These are phyloP conservation scores for Hypoxylon rickii DNA, from an alignment of 495 filamentous ascomycete species.

Conservation along the genomic window DNA sequence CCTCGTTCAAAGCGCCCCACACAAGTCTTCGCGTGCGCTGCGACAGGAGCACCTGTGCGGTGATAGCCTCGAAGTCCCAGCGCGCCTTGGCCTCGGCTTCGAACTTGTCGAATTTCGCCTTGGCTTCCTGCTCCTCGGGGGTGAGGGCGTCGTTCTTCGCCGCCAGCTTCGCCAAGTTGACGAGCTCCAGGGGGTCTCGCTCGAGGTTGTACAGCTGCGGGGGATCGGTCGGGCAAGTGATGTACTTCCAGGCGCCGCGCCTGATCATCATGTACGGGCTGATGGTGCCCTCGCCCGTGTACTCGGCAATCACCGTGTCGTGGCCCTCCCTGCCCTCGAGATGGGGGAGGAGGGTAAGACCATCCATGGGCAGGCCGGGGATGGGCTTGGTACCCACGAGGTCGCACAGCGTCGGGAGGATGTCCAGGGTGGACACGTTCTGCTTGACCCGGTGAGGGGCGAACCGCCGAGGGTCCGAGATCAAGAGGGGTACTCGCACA, in stretches of 20 bases:
- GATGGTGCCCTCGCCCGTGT: slow-evolving; percentile 86
- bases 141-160: slow-evolving; percentile 41
- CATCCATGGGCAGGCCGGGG: slow-evolving; percentile 73
- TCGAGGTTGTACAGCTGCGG: slow-evolving; percentile 78
- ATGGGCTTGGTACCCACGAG: slow-evolving; percentile 69
- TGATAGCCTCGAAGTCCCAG: slow-evolving; percentile 78
- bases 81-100: slow-evolving; percentile 64
- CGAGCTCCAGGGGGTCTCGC: slow-evolving; percentile 72
- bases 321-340: slow-evolving; percentile 63
- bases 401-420: slow-evolving; percentile 82
- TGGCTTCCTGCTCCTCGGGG: slow-evolving; percentile 46
- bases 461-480: slow-evolving; percentile 72
- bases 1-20: slow-evolving; percentile 74
- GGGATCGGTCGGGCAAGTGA: slow-evolving; percentile 78
- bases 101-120: slow-evolving; percentile 62
- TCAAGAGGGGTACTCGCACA: slow-evolving; percentile 78
- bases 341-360: slow-evolving; percentile 71
- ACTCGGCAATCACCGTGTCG: slow-evolving; percentile 85
- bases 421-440: slow-evolving; percentile 84
- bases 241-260: slow-evolving; percentile 80
- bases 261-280: slow-evolving; percentile 90
- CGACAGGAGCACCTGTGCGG: slow-evolving; percentile 65
- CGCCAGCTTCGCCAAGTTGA: slow-evolving; percentile 64
- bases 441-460: slow-evolving; percentile 67
- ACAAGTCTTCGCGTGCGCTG: slow-evolving; percentile 75